Conservation (phyloP, 495 filamentous ascomycete genomes). For the Cudoniella acicularis region DNA sequence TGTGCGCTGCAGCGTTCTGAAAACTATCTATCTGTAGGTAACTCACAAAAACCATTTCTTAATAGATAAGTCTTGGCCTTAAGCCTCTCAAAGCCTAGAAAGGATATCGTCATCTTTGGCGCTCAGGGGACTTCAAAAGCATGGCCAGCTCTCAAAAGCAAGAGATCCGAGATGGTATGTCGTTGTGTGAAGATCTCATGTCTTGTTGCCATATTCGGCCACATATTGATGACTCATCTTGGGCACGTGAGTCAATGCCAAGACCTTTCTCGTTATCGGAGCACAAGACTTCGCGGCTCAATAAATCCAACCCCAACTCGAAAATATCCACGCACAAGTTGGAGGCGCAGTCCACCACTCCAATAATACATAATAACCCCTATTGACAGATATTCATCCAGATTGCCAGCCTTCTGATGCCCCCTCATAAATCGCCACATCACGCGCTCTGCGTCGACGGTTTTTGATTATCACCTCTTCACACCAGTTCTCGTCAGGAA, state of each 20-base stretch:
- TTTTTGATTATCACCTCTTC: conserved; percentile 1
- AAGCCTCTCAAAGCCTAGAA: too few relatives aligned
- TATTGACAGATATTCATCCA: not conserved
- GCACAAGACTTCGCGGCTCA: not conserved
- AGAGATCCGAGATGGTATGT: too few relatives aligned
- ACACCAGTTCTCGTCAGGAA: not conserved
- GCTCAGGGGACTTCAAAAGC: too few relatives aligned
- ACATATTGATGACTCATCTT: not conserved
- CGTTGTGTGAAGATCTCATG: too few relatives aligned
- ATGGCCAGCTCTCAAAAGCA: too few relatives aligned
- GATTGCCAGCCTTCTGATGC: conserved; percentile 1
- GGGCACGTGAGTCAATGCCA: not conserved
- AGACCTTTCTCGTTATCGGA: not conserved
- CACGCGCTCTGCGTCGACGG: conserved; percentile 8
- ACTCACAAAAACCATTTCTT: too few relatives aligned
- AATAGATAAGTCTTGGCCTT: too few relatives aligned
- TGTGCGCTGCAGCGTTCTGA: too few relatives aligned
- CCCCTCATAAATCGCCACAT: not conserved
- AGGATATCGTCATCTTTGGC: too few relatives aligned
- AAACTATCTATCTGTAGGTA: too few relatives aligned
- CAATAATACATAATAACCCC: not conserved
- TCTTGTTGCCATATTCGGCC: too few relatives aligned
- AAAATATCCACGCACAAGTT: not conserved
- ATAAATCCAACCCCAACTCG: not conserved
- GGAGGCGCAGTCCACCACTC: not conserved